Conservation (phyloP, 495 filamentous ascomycete species). For the Glarea lozoyensis region DNA sequence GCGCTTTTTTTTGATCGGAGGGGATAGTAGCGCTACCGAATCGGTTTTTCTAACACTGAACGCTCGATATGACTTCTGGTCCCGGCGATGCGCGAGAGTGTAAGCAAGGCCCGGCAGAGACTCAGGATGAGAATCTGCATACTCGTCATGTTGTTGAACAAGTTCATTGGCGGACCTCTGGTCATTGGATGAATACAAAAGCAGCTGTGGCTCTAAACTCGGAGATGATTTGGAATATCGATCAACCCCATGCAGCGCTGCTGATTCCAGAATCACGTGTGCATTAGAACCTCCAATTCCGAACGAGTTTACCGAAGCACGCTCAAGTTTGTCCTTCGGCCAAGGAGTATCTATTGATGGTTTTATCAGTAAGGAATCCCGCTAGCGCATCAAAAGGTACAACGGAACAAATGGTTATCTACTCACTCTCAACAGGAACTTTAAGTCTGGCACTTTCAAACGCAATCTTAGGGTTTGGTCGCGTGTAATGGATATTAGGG, state of each 20-base stretch:
- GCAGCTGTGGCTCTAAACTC: conserved; percentile 20
- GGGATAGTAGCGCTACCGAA: neutral
- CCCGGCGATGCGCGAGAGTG: conserved; percentile 1
- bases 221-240: conserved; percentile 6
- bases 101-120: conserved; percentile 2
- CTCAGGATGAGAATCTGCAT: neutral
- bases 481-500: conserved; percentile 41
- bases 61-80: conserved; percentile 1
- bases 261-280: conserved; percentile 42
- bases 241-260: neutral
- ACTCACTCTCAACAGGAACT: neutral
- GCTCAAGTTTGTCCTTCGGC: conserved; percentile 1
- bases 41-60: conserved; percentile 1
- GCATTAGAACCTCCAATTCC: conserved; percentile 51
- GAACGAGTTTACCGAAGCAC: conserved; percentile 26
- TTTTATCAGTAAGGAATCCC: too few relatives aligned
- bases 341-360: too few relatives aligned
- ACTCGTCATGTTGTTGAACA: neutral
- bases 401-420: neutral
- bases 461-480: conserved; percentile 27
- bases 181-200: conserved; percentile 11
- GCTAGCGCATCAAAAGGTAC: too few relatives aligned
- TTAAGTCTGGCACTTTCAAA: conserved; percentile 28
- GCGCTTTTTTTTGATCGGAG: neutral
- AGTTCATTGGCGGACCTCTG: neutral